Percentiles rank a stretch among this genome's conserved stretches.
These are phyloP conservation scores for Ulvella scutata DNA, from an alignment of 139 green algal genomes.

Conservation along the genomic window DNA sequence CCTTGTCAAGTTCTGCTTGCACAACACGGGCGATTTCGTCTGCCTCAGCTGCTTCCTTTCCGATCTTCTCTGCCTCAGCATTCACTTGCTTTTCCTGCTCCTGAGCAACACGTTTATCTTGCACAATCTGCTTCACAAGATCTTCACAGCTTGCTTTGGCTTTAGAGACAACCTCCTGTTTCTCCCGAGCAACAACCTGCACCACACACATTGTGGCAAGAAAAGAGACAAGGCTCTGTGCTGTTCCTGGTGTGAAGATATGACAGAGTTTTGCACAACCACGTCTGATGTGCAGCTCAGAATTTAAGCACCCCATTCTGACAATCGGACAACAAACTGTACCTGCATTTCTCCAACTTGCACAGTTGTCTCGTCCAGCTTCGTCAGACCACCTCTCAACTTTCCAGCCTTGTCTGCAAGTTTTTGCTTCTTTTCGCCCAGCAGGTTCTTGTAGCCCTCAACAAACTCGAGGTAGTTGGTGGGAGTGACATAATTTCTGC, in stretches of 20 bases:
- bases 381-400: conserved; percentile 57
- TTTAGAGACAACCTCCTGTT: conserved; percentile 58
- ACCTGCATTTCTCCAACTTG: conserved; percentile 39
- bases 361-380: conserved; percentile 57
- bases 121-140: conserved; percentile 75
- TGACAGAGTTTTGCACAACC: no score
- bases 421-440: conserved; percentile 49
- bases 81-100: conserved; percentile 78
- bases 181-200: conserved; percentile 57
- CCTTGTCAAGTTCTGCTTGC: conserved; percentile 61
- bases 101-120: conserved; percentile 71
- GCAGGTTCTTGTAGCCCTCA: conserved; percentile 38
- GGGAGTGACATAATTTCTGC: conserved; percentile 63
- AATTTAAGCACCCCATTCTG: no score
- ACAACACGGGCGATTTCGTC: conserved; percentile 59
- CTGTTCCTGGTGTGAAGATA: no score
- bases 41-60: conserved; percentile 57
- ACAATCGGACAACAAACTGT: no score
- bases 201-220: no score
- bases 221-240: no score
- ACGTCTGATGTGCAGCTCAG: no score
- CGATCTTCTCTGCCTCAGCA: conserved; percentile 65
- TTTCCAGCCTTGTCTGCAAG: conserved; percentile 49
- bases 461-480: conserved; percentile 71
- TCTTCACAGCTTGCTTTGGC: conserved; percentile 72